Evolutionary conservation across 192 early-diverging fungal species (phyloP), one percentile per base, ranked within the genome.

Genomic region (Entomortierella lignicola): DNA sequence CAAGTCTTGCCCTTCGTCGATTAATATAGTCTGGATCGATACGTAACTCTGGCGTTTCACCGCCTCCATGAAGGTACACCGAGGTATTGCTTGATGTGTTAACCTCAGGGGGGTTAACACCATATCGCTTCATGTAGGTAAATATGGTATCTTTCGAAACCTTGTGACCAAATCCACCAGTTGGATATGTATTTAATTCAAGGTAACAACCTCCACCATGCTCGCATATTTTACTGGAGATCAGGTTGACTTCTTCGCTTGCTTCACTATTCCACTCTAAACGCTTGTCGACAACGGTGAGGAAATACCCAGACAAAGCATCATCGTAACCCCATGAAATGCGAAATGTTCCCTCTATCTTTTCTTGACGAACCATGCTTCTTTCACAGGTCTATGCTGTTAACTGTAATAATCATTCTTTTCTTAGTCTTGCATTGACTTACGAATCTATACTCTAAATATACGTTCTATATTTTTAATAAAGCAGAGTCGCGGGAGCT

Each of bases 341-440:
- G 18, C 55, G 10, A 8, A 48, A 27, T 17, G 0, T 0, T n/a
- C 64, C 64, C 26, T 42, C 25, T 12, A 4, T 4, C 20, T 62
- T 74, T 23, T 60, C 39, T 20, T 74, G 43, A 0, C 72, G 72
- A 11, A 66, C 59, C 72, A 74, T 74, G n/a, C n/a, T n/a, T n/a
- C n/a, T n/a, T n/a, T n/a, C n/a, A n/a, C n/a, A n/a, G n/a, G n/a
- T n/a, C n/a, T n/a, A n/a, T n/a, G n/a, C n/a, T n/a, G n/a, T n/a
- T n/a, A n/a, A n/a, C n/a, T n/a, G n/a, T n/a, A n/a, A n/a, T n/a
- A n/a, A n/a, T n/a, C n/a, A n/a, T n/a, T n/a, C n/a, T n/a, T n/a
- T n/a, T n/a, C n/a, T n/a, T n/a, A n/a, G n/a, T n/a, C n/a, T n/a
- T n/a, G n/a, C n/a, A n/a, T n/a, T n/a, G n/a, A n/a, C n/a, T n/a